Evolutionary conservation across 805 yeast species (phyloP).

Genomic region (Maudiozyma pseudohumilis): DNA sequence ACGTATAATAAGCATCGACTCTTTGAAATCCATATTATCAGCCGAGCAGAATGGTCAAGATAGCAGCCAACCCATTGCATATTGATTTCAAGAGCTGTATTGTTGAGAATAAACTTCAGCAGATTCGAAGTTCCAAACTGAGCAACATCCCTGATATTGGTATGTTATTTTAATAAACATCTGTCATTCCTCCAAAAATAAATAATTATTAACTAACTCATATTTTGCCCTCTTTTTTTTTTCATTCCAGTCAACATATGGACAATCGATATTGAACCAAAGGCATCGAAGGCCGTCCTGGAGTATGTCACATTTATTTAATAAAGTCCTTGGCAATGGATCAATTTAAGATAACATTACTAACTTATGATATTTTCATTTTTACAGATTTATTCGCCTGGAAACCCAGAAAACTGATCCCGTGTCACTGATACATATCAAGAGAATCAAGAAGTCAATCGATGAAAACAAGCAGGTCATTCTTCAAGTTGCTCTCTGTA

Average conservation of each 20-base stretch:
- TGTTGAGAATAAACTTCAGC: conserved; percentile 37
- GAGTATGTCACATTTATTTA: conserved; percentile 13
- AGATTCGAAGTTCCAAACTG: conserved; percentile 28
- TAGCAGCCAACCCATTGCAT: conserved; percentile 23
- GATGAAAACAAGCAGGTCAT: not conserved
- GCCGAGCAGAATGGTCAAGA: conserved; percentile 39
- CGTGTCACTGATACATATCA: conserved; percentile 32
- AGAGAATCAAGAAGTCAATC: conserved; percentile 39
- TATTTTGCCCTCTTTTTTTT: not conserved
- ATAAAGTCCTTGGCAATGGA: no score
- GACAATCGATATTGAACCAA: conserved; percentile 38
- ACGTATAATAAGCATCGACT: no score
- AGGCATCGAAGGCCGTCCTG: conserved; percentile 21
- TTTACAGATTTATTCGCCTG: conserved; percentile 18
- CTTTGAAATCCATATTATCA: no score
- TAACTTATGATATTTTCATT: not conserved
- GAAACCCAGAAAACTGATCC: conserved; percentile 22
- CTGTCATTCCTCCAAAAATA: not conserved
- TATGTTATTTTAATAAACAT: conserved; percentile 7
- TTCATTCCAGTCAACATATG: conserved; percentile 30
- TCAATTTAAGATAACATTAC: no score
- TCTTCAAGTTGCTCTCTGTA: conserved; percentile 37
- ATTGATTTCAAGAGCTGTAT: conserved; percentile 41
- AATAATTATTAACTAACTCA: not conserved
- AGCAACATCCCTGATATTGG: conserved; percentile 21